phyloP scores from a whole-genome alignment of 2,329 filamentous ascomycete genomes.

The Mycogone perniciosa region DNA sequence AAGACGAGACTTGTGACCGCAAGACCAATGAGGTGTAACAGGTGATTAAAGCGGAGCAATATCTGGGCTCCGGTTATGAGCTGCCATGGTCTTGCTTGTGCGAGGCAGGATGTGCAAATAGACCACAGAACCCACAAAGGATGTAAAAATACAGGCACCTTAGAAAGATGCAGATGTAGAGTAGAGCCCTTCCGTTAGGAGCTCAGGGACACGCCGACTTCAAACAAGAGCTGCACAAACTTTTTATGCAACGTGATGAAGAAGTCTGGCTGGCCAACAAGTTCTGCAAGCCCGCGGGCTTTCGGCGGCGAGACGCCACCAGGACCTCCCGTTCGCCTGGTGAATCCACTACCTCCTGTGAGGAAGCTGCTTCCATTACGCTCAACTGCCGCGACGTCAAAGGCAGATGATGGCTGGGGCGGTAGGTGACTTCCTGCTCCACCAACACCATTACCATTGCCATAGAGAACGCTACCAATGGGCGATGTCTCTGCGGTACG shows the following conservation, averaged over 20 bases:
- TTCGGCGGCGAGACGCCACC: slow-evolving; percentile 51
- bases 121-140: not conserved
- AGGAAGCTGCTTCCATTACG: slow-evolving; percentile 50
- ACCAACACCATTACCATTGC: slow-evolving; percentile 23
- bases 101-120: not conserved
- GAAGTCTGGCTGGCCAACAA: slow-evolving; percentile 61
- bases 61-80: not conserved
- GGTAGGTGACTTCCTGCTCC: slow-evolving; percentile 10
- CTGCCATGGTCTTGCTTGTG: not conserved
- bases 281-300: slow-evolving; percentile 56
- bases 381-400: slow-evolving; percentile 29
- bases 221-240: slow-evolving; percentile 57
- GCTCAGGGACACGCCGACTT: slow-evolving; percentile 49
- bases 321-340: slow-evolving; percentile 51
- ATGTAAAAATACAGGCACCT: not conserved
- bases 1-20: not conserved
- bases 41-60: not conserved
- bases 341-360: slow-evolving; percentile 49
- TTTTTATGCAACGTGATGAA: slow-evolving; percentile 60
- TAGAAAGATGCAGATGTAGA: not conserved
- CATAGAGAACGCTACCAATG: slow-evolving; percentile 34
- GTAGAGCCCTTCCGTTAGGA: slow-evolving; percentile 27
- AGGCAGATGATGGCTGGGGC: slow-evolving; percentile 21
- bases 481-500: slow-evolving; percentile 41
- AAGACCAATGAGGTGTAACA: not conserved